A percentile compares a stretch with the other conserved stretches of the same genome.
Conservation (phyloP, 306 rosid genomes). For the Mimosa pudica region DNA sequence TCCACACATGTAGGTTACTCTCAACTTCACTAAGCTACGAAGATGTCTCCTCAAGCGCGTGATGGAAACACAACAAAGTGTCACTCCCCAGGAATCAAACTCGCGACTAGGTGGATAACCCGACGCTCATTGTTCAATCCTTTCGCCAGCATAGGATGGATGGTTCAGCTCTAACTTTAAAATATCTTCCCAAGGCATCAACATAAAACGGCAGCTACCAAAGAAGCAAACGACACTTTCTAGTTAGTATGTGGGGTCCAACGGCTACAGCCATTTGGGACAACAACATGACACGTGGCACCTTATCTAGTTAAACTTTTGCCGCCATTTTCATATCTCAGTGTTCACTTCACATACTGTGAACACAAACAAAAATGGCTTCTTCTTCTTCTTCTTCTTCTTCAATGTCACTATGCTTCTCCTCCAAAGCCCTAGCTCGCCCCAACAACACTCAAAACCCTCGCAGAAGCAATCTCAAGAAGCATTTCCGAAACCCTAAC, state of each 20-base stretch:
- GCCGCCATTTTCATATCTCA: conserved; percentile 2
- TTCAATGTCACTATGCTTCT: conserved; percentile 51
- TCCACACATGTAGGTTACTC: too few relatives aligned
- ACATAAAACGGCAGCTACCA: too few relatives aligned
- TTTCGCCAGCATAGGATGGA: too few relatives aligned
- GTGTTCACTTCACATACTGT: too few relatives aligned
- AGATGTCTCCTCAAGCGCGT: too few relatives aligned
- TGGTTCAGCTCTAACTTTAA: too few relatives aligned
- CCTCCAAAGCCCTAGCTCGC: conserved; percentile 55
- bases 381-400: conserved; percentile 52
- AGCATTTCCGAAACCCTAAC: conserved; percentile 39
- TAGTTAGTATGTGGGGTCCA: not conserved
- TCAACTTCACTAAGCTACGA: too few relatives aligned
- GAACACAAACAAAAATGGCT: conserved; percentile 46
- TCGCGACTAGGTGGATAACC: too few relatives aligned
- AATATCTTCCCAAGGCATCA: too few relatives aligned
- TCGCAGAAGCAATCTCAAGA: conserved; percentile 29
- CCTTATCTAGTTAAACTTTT: conserved; percentile 29
- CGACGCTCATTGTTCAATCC: too few relatives aligned
- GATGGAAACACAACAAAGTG: too few relatives aligned
- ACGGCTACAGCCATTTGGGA: not conserved
- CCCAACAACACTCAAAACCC: conserved; percentile 48
- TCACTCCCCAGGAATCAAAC: too few relatives aligned
- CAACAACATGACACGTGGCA: conserved; percentile 20
- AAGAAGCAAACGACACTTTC: not conserved